Percentiles rank a stretch among this genome's conserved stretches.
phyloP scores from a whole-genome alignment of 2,329 filamentous ascomycete species.

The Aspergillus ustus region DNA sequence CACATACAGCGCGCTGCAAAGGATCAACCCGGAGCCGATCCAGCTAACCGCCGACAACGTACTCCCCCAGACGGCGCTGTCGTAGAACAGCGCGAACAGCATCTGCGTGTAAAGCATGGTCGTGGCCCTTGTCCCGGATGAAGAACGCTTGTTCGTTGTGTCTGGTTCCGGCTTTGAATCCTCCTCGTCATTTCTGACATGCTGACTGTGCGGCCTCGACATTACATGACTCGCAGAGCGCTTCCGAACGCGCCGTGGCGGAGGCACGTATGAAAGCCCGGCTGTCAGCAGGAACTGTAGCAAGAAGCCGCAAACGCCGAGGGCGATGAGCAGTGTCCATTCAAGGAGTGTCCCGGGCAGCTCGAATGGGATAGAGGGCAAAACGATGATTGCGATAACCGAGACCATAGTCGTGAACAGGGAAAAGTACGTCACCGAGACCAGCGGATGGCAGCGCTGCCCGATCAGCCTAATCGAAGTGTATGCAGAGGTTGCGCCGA shows the following conservation, averaged over 20 bases:
- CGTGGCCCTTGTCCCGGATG: conserved; percentile 56
- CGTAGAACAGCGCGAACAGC: conserved; percentile 69
- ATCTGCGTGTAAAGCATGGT: conserved; percentile 73
- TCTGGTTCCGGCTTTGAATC: conserved; percentile 10
- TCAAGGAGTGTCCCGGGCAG: conserved; percentile 60
- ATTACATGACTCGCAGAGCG: not conserved
- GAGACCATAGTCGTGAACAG: conserved; percentile 72
- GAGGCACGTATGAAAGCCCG: conserved; percentile 73
- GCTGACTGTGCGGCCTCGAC: conserved; percentile 1
- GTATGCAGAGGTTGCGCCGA: conserved; percentile 75
- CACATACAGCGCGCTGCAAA: conserved; percentile 69
- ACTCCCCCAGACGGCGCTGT: conserved; percentile 66
- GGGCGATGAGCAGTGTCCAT: conserved; percentile 69
- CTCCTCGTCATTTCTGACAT: conserved; percentile 6
- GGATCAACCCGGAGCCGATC: conserved; percentile 65
- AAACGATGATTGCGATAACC: conserved; percentile 58
- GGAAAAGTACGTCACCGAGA: conserved; percentile 85
- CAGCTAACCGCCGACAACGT: conserved; percentile 63
- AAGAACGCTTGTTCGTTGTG: conserved; percentile 8
- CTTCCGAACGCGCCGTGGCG: conserved; percentile 33
- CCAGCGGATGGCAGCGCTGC: conserved; percentile 76
- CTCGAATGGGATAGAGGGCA: conserved; percentile 62
- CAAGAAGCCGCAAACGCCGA: conserved; percentile 76
- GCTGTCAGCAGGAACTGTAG: conserved; percentile 87
- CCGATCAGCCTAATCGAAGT: conserved; percentile 82